Conservation (phyloP, 2,329 filamentous ascomycete species). For the Atkinsonella hypoxylon region DNA sequence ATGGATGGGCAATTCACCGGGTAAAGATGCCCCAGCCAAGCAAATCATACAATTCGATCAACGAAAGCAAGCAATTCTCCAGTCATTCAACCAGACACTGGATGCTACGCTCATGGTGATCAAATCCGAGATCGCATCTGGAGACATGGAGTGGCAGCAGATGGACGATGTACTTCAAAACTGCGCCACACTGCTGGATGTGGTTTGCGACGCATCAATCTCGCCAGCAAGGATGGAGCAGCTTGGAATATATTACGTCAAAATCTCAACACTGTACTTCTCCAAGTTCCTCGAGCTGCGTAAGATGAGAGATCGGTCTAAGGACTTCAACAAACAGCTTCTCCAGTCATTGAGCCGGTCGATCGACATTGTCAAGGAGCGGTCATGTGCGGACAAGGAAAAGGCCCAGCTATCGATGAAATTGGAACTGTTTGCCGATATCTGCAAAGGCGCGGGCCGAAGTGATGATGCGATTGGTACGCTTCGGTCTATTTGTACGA, state of each 20-base stretch:
- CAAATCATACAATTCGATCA: slow-evolving; percentile 50
- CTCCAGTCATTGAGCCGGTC: slow-evolving; percentile 51
- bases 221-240: slow-evolving; percentile 20
- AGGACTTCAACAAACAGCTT: slow-evolving; percentile 26
- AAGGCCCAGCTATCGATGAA: slow-evolving; percentile 50
- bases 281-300: slow-evolving; percentile 43
- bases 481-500: slow-evolving; percentile 48
- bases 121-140: slow-evolving; percentile 38
- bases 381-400: slow-evolving; percentile 41
- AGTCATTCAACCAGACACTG: slow-evolving; percentile 43
- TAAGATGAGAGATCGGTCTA: slow-evolving; percentile 28
- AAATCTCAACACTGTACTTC: slow-evolving; percentile 62
- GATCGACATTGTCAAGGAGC: slow-evolving; percentile 47
- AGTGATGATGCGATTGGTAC: slow-evolving; percentile 45
- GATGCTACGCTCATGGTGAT: slow-evolving; percentile 47
- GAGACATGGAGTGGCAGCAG: slow-evolving; percentile 37
- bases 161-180: slow-evolving; percentile 47
- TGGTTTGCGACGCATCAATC: slow-evolving; percentile 30
- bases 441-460: slow-evolving; percentile 41
- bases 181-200: slow-evolving; percentile 40
- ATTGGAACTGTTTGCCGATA: slow-evolving; percentile 53
- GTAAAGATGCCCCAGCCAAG: slow-evolving; percentile 39
- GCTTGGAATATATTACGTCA: slow-evolving; percentile 42
- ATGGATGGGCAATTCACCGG: slow-evolving; percentile 48
- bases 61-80: slow-evolving; percentile 38